Percentiles rank a stretch among this genome's conserved stretches.
phyloP scores from a whole-genome alignment of 2,329 filamentous ascomycete genomes.

The Phyllosticta capitalensis region DNA sequence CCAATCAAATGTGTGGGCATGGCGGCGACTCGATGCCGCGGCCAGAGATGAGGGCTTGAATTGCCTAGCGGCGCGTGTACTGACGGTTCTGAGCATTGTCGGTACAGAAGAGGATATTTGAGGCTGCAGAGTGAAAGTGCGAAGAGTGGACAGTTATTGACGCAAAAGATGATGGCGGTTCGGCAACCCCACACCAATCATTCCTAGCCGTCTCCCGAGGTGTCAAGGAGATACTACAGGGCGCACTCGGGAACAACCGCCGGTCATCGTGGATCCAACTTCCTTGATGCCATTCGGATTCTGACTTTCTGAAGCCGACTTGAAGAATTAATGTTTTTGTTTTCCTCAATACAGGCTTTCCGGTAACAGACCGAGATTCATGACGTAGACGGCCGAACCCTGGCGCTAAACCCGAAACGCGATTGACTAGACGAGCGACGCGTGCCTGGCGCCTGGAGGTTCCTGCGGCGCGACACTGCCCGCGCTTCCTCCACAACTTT shows the following conservation, averaged over 20 bases:
- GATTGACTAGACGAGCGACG: slow-evolving; percentile 1
- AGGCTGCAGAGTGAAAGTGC: background rate
- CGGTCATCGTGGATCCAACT: background rate
- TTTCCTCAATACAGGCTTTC: no score
- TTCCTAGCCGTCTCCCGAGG: slow-evolving; percentile 7
- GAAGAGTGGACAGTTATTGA: background rate
- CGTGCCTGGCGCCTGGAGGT: slow-evolving; percentile 1
- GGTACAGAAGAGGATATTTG: background rate
- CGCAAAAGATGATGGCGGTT: slow-evolving; percentile 1
- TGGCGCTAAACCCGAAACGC: slow-evolving; percentile 9
- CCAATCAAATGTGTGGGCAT: slow-evolving; percentile 65
- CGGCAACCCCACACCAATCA: slow-evolving; percentile 12
- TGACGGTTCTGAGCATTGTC: slow-evolving; percentile 37
- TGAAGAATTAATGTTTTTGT: no score
- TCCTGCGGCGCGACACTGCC: slow-evolving; percentile 4
- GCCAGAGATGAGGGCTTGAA: slow-evolving; percentile 22
- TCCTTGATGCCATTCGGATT: background rate
- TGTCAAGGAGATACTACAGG: background rate
- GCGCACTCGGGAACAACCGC: background rate
- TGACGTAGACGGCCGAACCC: background rate
- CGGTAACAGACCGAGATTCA: background rate
- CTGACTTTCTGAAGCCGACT: no score
- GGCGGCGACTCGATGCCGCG: slow-evolving; percentile 19
- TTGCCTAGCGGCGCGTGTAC: slow-evolving; percentile 31
- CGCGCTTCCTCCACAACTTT: background rate